Percentiles rank a stretch among this genome's conserved stretches.
These are phyloP conservation scores for Fraxinus nigra DNA, from an alignment of 305 asterid genomes.

Conservation along the genomic window DNA sequence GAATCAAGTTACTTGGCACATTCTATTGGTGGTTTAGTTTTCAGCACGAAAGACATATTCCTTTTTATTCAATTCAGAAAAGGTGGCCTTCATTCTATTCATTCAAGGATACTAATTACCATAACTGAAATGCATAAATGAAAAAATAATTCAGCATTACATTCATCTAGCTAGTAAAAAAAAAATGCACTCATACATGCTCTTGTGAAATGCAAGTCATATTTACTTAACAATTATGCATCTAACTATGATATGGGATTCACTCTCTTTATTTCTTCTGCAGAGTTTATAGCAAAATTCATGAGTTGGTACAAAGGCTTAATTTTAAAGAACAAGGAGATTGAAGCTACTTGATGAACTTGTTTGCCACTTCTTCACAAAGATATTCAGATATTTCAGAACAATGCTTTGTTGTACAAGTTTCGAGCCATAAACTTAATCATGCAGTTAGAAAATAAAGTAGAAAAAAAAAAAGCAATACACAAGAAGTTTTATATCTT, in stretches of 20 bases:
- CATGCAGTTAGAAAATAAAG: slow-evolving; percentile 25
- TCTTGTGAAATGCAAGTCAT: neutral
- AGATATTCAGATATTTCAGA: slow-evolving; percentile 20
- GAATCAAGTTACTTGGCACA: neutral
- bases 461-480: neutral
- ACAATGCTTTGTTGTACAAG: slow-evolving; percentile 24
- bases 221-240: slow-evolving; percentile 11
- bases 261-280: slow-evolving; percentile 16
- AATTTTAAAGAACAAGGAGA: slow-evolving; percentile 29
- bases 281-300: slow-evolving; percentile 60
- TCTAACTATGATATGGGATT: neutral
- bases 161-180: neutral
- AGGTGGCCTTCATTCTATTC: neutral
- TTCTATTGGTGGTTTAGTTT: neutral
- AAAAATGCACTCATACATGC: neutral
- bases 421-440: slow-evolving; percentile 17
- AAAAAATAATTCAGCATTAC: neutral
- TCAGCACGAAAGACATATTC: neutral
- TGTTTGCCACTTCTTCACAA: slow-evolving; percentile 14
- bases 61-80: neutral
- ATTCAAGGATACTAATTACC: neutral
- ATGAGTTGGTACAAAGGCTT: slow-evolving; percentile 63
- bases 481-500: slow-evolving; percentile 22
- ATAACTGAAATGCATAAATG: neutral
- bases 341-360: slow-evolving; percentile 15